These are phyloP conservation scores for Mortierella sp. DNA, from an alignment of 371 early-diverging fungal genomes.

Conservation along the genomic window DNA sequence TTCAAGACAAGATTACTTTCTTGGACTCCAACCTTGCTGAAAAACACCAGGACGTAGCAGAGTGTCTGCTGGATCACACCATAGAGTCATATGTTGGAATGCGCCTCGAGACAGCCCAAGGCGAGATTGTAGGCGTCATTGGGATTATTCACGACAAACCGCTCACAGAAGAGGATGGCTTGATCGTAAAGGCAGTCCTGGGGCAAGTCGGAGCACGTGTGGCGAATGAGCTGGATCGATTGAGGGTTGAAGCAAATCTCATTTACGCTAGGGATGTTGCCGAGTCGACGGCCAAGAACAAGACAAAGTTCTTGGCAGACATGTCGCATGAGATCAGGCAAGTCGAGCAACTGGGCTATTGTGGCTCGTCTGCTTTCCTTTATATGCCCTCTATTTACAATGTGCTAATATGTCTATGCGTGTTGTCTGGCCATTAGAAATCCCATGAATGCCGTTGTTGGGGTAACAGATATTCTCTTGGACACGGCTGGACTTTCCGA, in stretches of 20 bases:
- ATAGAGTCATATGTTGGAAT: constrained; percentile 53
- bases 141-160: constrained; percentile 50
- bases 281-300: constrained; percentile 68
- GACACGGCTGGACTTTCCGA: constrained; percentile 63
- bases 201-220: constrained; percentile 57
- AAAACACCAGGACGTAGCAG: constrained; percentile 37
- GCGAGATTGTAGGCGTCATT: constrained; percentile 52
- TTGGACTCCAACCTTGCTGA: constrained; percentile 26
- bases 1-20: constrained; percentile 40
- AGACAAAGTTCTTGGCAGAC: constrained; percentile 71
- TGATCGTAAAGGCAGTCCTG: constrained; percentile 47
- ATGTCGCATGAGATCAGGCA: constrained; percentile 60
- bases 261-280: constrained; percentile 65
- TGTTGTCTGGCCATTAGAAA: constrained; percentile 32
- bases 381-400: not conserved
- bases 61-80: constrained; percentile 36
- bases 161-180: constrained; percentile 33
- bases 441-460: constrained; percentile 75
- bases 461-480: constrained; percentile 67
- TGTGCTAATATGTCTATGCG: not conserved
- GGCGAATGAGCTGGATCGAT: constrained; percentile 62
- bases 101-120: constrained; percentile 48
- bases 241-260: constrained; percentile 60
- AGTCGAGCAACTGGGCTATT: not conserved
- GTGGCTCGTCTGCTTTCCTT: not conserved